Evolutionary conservation across 805 yeast species (phyloP).

Genomic region (Phaffomyces antillensis): DNA sequence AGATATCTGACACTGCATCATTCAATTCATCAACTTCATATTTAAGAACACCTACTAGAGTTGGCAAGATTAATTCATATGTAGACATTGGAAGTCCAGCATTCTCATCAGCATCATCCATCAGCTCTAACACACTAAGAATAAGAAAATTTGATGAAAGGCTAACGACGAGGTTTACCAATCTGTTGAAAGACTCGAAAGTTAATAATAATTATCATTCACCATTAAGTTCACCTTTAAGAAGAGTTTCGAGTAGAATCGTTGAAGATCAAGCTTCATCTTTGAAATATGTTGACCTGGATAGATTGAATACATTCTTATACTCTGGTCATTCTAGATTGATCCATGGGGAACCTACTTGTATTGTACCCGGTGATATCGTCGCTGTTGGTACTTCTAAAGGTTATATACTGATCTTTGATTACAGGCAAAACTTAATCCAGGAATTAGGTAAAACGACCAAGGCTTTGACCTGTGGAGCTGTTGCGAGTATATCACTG

Average conservation of each 20-base stretch:
- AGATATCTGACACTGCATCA: slow-evolving; percentile 2
- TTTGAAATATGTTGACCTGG: slow-evolving; percentile 34
- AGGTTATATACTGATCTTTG: slow-evolving; percentile 62
- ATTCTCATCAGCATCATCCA: slow-evolving; percentile 5
- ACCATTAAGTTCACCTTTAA: background rate
- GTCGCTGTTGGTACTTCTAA: slow-evolving; percentile 64
- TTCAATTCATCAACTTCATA: background rate
- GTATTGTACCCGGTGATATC: slow-evolving; percentile 36
- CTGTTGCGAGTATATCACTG: slow-evolving; percentile 48
- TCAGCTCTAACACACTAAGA: slow-evolving; percentile 1
- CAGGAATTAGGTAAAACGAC: slow-evolving; percentile 31
- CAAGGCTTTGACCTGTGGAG: slow-evolving; percentile 31
- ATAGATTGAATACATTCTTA: slow-evolving; percentile 29
- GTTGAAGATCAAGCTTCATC: background rate
- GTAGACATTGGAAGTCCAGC: slow-evolving; percentile 4
- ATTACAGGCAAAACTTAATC: slow-evolving; percentile 54
- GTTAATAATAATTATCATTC: background rate
- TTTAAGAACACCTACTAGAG: slow-evolving; percentile 3
- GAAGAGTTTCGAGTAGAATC: background rate
- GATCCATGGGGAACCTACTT: slow-evolving; percentile 46
- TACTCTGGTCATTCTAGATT: slow-evolving; percentile 27
- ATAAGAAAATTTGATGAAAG: slow-evolving; percentile 7
- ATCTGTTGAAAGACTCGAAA: background rate
- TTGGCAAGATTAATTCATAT: background rate
- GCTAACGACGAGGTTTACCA: slow-evolving; percentile 3